Percentiles rank a stretch among this genome's conserved stretches.
phyloP scores from a whole-genome alignment of 305 asterid species.

The Petunia hybrid region DNA sequence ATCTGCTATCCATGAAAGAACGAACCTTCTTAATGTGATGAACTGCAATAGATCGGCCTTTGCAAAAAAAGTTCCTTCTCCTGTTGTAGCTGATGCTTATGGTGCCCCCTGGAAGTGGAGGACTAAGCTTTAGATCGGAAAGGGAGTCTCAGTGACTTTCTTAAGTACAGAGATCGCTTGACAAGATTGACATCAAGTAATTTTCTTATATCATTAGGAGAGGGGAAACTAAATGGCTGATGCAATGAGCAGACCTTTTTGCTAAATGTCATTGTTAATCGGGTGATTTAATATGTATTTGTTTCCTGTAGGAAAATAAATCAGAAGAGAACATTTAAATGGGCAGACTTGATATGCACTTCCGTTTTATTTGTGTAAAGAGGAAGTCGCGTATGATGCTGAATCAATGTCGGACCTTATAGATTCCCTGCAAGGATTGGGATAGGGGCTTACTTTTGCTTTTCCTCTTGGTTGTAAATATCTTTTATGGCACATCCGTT shows the following conservation, averaged over 20 bases:
- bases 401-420: too few relatives aligned
- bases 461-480: too few relatives aligned
- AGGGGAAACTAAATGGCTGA: slow-evolving; percentile 4
- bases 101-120: not conserved
- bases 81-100: not conserved
- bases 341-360: not conserved
- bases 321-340: not conserved
- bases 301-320: not conserved
- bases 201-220: not conserved
- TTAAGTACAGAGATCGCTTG: not conserved
- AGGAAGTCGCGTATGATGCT: too few relatives aligned
- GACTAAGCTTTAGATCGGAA: slow-evolving; percentile 1
- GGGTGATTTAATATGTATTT: not conserved
- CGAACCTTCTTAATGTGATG: slow-evolving; percentile 4
- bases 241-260: not conserved
- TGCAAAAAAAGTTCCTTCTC: slow-evolving; percentile 1
- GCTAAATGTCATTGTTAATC: not conserved
- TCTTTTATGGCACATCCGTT: too few relatives aligned
- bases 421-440: too few relatives aligned
- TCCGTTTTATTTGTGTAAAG: too few relatives aligned
- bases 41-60: not conserved
- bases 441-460: too few relatives aligned
- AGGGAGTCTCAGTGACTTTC: not conserved
- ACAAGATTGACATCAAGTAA: not conserved
- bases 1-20: not conserved